Conservation (phyloP, 1,284 basidiomycete species). For the Cutaneotrichosporon arboriforme region DNA sequence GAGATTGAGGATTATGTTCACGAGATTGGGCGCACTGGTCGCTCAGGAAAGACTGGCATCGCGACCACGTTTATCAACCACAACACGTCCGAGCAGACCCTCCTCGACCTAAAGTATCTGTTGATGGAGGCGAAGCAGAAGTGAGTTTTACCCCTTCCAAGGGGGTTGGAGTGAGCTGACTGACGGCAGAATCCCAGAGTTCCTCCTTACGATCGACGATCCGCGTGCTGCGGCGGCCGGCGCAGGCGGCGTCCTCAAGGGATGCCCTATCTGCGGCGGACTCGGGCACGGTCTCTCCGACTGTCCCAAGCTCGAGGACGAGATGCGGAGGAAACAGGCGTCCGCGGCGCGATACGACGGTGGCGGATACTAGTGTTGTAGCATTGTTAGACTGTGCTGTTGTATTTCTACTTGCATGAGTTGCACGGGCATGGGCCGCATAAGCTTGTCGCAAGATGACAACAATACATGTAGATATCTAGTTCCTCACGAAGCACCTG, state of each 20-base stretch:
- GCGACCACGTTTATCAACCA: slow-evolving; percentile 99
- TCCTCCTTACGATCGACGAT: slow-evolving; percentile 85
- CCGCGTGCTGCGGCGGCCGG: slow-evolving; percentile 68
- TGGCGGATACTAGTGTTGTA: slow-evolving; percentile 53
- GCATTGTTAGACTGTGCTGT: background rate
- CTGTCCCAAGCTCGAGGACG: slow-evolving; percentile 94
- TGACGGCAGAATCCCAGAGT: slow-evolving; percentile 77
- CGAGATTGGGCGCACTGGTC: slow-evolving; percentile 96
- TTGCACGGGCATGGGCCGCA: too few relatives aligned
- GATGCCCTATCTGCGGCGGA: slow-evolving; percentile 95
- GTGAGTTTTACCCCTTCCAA: too few relatives aligned
- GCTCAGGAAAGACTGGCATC: slow-evolving; percentile 95
- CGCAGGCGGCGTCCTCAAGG: slow-evolving; percentile 69
- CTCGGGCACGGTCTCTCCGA: slow-evolving; percentile 89
- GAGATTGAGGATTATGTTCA: slow-evolving; percentile 95
- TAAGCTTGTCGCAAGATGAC: too few relatives aligned
- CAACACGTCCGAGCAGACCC: slow-evolving; percentile 90
- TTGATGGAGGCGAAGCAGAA: slow-evolving; percentile 97
- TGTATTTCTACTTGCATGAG: background rate
- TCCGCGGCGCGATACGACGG: slow-evolving; percentile 53
- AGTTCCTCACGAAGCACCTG: slow-evolving; percentile 13
- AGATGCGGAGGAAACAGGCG: slow-evolving; percentile 62
- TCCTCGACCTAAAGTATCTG: slow-evolving; percentile 94
- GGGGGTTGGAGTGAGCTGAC: slow-evolving; percentile 21
- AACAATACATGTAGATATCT: background rate